phyloP scores from a whole-genome alignment of 1,284 basidiomycete genomes.

The Peniophora sp. region DNA sequence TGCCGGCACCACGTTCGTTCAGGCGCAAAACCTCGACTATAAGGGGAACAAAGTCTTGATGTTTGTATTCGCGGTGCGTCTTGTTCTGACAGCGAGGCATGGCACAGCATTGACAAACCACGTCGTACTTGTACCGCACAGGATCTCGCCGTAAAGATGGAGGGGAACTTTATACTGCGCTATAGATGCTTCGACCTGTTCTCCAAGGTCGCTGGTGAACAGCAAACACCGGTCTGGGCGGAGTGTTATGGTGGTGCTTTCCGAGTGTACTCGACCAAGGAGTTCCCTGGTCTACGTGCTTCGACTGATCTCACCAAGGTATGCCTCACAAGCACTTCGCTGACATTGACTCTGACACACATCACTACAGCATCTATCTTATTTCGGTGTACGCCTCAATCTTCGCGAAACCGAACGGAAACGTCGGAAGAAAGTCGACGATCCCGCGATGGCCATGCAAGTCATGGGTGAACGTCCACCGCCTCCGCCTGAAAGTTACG shows the following conservation, averaged over 20 bases:
- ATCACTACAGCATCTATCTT: constrained; percentile 44
- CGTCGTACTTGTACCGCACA: constrained; percentile 5
- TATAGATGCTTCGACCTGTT: constrained; percentile 65
- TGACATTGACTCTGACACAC: background rate
- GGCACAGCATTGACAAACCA: background rate
- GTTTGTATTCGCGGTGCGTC: constrained; percentile 64
- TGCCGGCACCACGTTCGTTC: constrained; percentile 59
- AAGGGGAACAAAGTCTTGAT: constrained; percentile 52
- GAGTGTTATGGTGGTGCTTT: constrained; percentile 66
- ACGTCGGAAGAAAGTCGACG: constrained; percentile 40
- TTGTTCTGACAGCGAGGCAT: constrained; percentile 1
- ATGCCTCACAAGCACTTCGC: constrained; percentile 2
- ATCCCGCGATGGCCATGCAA: constrained; percentile 5
- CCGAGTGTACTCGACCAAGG: constrained; percentile 70
- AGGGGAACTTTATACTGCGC: constrained; percentile 58
- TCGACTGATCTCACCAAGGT: constrained; percentile 75
- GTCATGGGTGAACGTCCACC: background rate
- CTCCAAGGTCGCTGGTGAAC: constrained; percentile 25
- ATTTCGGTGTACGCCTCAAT: constrained; percentile 65
- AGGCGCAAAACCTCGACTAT: constrained; percentile 50
- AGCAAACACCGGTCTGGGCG: constrained; percentile 47
- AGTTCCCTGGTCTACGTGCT: constrained; percentile 65
- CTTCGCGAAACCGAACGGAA: constrained; percentile 63
- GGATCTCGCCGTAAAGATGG: constrained; percentile 54
- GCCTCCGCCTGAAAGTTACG: too few relatives aligned